Base-by-base conservation (phyloP, 768 basidiomycete species). In the Krasilnikovozyma curviuscula region DNA sequence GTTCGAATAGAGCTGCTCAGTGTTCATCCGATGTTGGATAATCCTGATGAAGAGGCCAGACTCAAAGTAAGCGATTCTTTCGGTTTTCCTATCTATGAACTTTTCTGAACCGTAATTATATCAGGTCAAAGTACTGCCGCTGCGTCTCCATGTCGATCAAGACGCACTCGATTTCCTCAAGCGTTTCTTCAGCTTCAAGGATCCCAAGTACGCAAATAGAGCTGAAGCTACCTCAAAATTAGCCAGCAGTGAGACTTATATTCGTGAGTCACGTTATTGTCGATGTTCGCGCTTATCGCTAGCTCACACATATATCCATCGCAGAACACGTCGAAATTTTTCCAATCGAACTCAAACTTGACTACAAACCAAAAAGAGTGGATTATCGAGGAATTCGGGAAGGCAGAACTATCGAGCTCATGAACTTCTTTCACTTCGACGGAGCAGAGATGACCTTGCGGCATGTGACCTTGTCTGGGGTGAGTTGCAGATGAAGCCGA, bases 391-490 rank as follows among this genome's bases (percentile, higher is more conserved):
- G 89, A 8, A 68, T 98, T 49, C 74, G 78, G 32, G 81, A 88
- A 52, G 93, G 93, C 13, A 76, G 73, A 63, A 88, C 86, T 0
- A 91, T 91, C 52, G 93, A 98, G 61, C 66, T 98, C 39, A 97
- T 98, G 91, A 98, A 98, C 62, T 97, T 98, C 65, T 98, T 98
- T 78, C 89, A 97, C 66, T 98, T 97, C 55, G 93, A 97, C 57
- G 89, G 85, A 0, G 83, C 91, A 3, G 93, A 95, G 64, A 97
- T 98, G 86, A 93, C 88, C 0, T 65, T 98, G 44, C 72, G 93
- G 48, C 88, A 93, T 59, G 79, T 97, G 54, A 85, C 83, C 16
- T 63, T 97, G 28, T 76, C 79, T 51, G 93, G 93, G 27, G 89
- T 95, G 62, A 60, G 84, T 71, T 13, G 13, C 5, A 13, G 13